Evolutionary conservation across 345 rosid genomes (phyloP).

Genomic region (Lepidium sativum): DNA sequence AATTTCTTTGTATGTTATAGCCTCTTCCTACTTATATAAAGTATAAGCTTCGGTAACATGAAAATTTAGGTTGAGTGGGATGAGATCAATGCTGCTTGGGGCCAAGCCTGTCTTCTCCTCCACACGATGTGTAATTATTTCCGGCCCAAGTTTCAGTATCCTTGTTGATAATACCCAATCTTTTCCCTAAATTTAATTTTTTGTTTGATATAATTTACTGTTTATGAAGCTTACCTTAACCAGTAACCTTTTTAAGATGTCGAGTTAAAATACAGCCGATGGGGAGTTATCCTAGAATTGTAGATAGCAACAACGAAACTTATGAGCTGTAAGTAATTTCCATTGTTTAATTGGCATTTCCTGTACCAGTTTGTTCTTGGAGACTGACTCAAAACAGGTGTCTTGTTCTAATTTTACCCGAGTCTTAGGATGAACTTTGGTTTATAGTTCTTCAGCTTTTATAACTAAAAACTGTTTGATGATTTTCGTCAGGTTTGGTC

Average conservation of each 20-base stretch:
- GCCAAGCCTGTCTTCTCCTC: conserved; percentile 98
- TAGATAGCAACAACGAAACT: conserved; percentile 44
- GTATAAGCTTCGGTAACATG: not conserved
- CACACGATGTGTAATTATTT: conserved; percentile 94
- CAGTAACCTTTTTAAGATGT: conserved; percentile 37
- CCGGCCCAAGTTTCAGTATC: conserved; percentile 92
- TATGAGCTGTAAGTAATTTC: conserved; percentile 30
- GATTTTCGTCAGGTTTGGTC: conserved; percentile 65
- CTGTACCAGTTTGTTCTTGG: not conserved
- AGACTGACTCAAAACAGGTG: not conserved
- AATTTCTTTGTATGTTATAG: not conserved
- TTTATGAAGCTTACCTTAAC: conserved; percentile 34
- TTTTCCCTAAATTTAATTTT: not conserved
- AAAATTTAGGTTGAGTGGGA: conserved; percentile 90
- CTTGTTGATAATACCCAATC: conserved; percentile 21
- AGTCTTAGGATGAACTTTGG: not conserved
- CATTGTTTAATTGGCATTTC: not conserved
- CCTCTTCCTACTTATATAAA: not conserved
- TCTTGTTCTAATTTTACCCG: not conserved
- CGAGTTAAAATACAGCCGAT: conserved; percentile 85
- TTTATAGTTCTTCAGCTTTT: not conserved
- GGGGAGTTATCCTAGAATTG: conserved; percentile 97
- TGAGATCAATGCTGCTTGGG: conserved; percentile 99
- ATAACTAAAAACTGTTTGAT: not conserved
- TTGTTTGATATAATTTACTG: not conserved